Conservation (phyloP, 495 filamentous ascomycete species). For the Aspergillus nanangensis region DNA sequence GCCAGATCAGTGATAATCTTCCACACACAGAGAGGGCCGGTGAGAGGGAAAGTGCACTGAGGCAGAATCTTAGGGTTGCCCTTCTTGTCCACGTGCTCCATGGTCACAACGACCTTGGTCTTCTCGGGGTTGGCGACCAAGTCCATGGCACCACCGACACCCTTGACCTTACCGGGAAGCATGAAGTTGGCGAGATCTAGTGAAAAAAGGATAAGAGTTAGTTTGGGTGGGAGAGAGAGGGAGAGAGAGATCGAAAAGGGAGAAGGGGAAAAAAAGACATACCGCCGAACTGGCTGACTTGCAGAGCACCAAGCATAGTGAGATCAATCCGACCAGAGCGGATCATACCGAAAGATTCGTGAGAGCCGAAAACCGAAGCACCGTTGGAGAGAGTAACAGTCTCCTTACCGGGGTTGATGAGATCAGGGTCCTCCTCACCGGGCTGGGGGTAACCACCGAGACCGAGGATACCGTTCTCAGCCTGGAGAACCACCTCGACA, state of each 20-base stretch:
- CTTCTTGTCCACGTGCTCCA: conserved; percentile 91
- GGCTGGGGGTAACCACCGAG: conserved; percentile 77
- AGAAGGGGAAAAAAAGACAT: conserved; percentile 34
- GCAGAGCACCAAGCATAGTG: conserved; percentile 87
- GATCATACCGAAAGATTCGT: conserved; percentile 94
- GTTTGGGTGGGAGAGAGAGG: no score
- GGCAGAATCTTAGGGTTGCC: conserved; percentile 79
- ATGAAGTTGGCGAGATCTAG: conserved; percentile 52
- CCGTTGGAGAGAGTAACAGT: conserved; percentile 79
- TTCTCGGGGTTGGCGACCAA: conserved; percentile 75
- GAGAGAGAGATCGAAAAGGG: no score
- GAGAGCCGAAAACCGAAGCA: conserved; percentile 74
- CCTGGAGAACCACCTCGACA: conserved; percentile 80
- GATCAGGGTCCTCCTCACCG: conserved; percentile 77
- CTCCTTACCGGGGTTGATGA: conserved; percentile 93
- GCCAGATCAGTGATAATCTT: conserved; percentile 86
- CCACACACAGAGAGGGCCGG: conserved; percentile 75
- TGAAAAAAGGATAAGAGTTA: no score
- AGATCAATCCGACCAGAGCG: conserved; percentile 81
- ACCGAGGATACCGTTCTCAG: conserved; percentile 87
- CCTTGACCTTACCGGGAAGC: conserved; percentile 90
- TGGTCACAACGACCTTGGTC: conserved; percentile 88
- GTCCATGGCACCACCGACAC: conserved; percentile 90
- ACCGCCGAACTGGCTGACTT: conserved; percentile 75
- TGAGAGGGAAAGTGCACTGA: conserved; percentile 81